Base-by-base conservation (phyloP, 768 basidiomycete genomes). In the Agrocybe chaxingu region DNA sequence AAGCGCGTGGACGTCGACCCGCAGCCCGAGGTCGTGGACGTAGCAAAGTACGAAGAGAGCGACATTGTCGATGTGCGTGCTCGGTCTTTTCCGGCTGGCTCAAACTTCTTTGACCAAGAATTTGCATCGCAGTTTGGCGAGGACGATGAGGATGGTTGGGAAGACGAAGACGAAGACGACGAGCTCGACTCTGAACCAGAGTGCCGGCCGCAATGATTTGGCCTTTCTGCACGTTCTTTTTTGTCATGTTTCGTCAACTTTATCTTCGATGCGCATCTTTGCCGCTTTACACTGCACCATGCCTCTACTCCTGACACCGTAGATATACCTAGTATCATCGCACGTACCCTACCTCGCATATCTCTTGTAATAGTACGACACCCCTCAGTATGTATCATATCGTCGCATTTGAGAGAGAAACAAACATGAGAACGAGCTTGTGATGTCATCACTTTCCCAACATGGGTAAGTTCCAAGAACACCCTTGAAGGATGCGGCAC, bases 61-160 rank as follows among this genome's bases (percentile, higher is more conserved):
- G 84, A 85, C 69, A 79, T 89, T 71, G 80, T 81, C 64, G 87
- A 90, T 73, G 88, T 92, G 82, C 84, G 89, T 87, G 76, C 74
- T 71, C 78, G 79, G 74, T 82, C 78, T 80, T 85, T 84, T 73
- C 79, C 81, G 74, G 81, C 84, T 78, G 77, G 78, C 65, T 73
- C 77, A 64, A 77, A 77, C 66, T 89, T 87, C 83, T 89, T 86
- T 84, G 86, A 89, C 73, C 77, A 79, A 66, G 84, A 70, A 57
- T 85, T 83, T 76, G 67, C 76, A 66, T 69, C 70, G 41, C 82
- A 89, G 83, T 87, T 86, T 66, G 88, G 84, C 53, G 87, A 80
- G 52, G 79, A 77, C 42, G 80, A 84, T 19, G 87, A 84, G 41
- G 82, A 81, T 53, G 81, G 79, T 52, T 83, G 84, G 75, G 84